Evolutionary conservation across 2,329 filamentous ascomycete species (phyloP).

Genomic region (Colletotrichum cordylinicola): DNA sequence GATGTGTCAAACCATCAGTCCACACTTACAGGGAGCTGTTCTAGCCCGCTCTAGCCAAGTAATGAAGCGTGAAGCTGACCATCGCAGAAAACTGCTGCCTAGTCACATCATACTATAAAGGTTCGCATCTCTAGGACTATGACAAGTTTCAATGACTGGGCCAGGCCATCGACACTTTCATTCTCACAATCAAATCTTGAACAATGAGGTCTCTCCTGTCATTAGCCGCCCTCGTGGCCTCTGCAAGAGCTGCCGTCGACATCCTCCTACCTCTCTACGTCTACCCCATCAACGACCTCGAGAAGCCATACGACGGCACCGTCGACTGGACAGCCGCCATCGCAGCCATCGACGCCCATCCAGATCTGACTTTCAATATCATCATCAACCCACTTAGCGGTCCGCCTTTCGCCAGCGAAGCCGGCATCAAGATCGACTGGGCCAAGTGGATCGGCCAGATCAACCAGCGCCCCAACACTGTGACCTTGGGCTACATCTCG

Average conservation of each 20-base stretch:
- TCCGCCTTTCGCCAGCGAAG: neutral
- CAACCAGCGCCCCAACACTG: neutral
- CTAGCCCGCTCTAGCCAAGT: neutral
- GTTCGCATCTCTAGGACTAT: neutral
- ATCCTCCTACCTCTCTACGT: neutral
- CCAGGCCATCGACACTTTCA: neutral
- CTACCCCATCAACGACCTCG: neutral
- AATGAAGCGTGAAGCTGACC: neutral
- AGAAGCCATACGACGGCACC: neutral
- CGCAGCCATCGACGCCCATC: neutral
- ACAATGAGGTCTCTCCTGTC: neutral
- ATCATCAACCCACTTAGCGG: neutral
- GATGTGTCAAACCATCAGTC: neutral
- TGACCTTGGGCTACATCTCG: constrained; percentile 1
- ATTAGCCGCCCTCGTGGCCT: neutral
- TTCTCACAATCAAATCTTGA: neutral
- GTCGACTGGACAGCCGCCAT: neutral
- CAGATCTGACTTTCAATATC: neutral
- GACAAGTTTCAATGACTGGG: neutral
- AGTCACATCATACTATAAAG: neutral
- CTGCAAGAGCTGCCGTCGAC: neutral
- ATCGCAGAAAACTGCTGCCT: neutral
- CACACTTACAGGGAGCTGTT: neutral
- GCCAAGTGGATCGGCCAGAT: neutral
- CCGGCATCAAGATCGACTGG: constrained; percentile 1